Evolutionary conservation across 306 rosid genomes (phyloP).

Genomic region (Citrullus amarus): DNA sequence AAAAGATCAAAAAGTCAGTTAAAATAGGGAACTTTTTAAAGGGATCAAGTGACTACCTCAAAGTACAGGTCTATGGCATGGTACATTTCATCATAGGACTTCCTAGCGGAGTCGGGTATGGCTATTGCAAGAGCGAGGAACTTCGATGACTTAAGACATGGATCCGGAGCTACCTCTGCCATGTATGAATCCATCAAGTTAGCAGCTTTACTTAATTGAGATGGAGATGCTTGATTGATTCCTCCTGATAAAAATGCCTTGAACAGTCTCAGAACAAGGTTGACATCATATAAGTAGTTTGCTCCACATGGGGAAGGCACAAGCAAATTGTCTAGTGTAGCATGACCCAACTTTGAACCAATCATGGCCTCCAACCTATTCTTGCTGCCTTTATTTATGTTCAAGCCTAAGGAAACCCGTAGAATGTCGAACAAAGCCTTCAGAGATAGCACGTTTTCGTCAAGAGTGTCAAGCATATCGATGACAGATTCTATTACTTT

Average conservation of each 20-base stretch:
- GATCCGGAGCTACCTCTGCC: slow-evolving; percentile 94
- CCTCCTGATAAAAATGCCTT: slow-evolving; percentile 45
- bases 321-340: slow-evolving; percentile 71
- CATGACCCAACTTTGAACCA: slow-evolving; percentile 71
- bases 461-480: slow-evolving; percentile 41
- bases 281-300: slow-evolving; percentile 64
- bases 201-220: slow-evolving; percentile 49
- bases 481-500: slow-evolving; percentile 43
- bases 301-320: slow-evolving; percentile 72
- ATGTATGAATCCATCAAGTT: slow-evolving; percentile 59
- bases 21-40: not conserved
- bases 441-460: slow-evolving; percentile 37
- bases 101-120: slow-evolving; percentile 70
- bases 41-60: slow-evolving; percentile 29
- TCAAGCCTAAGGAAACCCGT: slow-evolving; percentile 41
- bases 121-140: slow-evolving; percentile 56
- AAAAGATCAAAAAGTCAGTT: not conserved
- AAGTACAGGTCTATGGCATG: slow-evolving; percentile 71
- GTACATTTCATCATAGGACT: slow-evolving; percentile 71
- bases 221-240: slow-evolving; percentile 14
- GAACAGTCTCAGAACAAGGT: slow-evolving; percentile 62
- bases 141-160: slow-evolving; percentile 59
- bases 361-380: slow-evolving; percentile 72
- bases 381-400: slow-evolving; percentile 46
- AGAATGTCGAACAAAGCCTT: slow-evolving; percentile 65